Evolutionary conservation across 2,329 filamentous ascomycete species (phyloP), one percentile per base, ranked within the genome.

Genomic region (Thermothelomyces thermophilus): DNA sequence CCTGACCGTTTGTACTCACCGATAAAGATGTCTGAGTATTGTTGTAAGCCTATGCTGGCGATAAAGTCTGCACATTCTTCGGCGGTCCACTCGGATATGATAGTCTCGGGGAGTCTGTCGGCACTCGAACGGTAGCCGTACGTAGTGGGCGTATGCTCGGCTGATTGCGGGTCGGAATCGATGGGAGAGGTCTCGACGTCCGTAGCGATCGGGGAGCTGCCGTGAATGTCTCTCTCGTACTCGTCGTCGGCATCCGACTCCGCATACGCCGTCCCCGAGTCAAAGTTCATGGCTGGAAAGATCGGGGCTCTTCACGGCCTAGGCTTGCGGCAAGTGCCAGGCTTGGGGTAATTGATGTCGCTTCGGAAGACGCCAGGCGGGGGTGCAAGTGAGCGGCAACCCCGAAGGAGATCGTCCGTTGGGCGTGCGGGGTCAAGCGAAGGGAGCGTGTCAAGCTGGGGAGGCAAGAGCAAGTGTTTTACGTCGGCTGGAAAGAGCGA

Each of bases 1-100:
- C 19, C 11, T 16, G 46, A 13, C 13, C 9, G 28, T 57, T 35
- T 11, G 35, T 46, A 76, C 83, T 62, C 73, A 95, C 90, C 88
- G 68, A 93, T 74, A 66, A 95, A 94, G 19, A 76, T 76, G 63
- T 90, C 83, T 51, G 86, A 83, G 70, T 95, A 95, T 66, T 95
- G 87, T 58, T 81, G 76, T 61, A 95, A 71, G 30, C 88, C 88
- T 61, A 95, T 79, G 54, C 82, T 83, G 49, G 82, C 78, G 59
- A 96, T 80, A 64, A 94, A 97, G 62, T 95, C 89, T 58, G 89
- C 89, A 69, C 87, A 90, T 70, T 97, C 89, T 52, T 94, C 88
- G 14, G 82, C 84, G 2, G 83, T 84, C 87, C 87, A 93, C 61
- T 89, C 83, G 28, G 82, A 82, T 59, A 91, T 86, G 63, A 86